Evolutionary conservation across 257 asterid species (phyloP).

Genomic region (Schizonepeta tenuifolia): DNA sequence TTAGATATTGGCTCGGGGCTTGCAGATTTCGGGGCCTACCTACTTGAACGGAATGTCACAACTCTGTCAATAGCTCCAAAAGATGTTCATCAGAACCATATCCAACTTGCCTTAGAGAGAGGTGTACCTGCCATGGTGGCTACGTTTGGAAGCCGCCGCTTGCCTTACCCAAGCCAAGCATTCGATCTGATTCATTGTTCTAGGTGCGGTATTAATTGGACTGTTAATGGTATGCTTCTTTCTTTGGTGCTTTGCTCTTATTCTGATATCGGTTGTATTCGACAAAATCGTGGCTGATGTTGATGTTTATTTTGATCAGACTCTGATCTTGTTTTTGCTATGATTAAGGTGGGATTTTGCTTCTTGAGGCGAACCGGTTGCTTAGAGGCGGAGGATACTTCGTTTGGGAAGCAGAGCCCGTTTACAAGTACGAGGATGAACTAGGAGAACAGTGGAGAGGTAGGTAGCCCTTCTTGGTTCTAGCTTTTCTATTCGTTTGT

Average conservation of each 20-base stretch:
- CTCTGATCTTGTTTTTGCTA: constrained; percentile 12
- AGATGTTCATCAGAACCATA: constrained; percentile 45
- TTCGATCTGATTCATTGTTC: constrained; percentile 72
- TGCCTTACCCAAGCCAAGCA: constrained; percentile 70
- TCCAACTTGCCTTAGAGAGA: constrained; percentile 63
- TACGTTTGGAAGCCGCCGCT: constrained; percentile 46
- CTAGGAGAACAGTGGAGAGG: constrained; percentile 56
- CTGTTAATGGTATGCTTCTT: constrained; percentile 47
- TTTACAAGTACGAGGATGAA: constrained; percentile 33
- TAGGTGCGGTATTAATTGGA: constrained; percentile 52
- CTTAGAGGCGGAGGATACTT: constrained; percentile 76
- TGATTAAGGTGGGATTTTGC: constrained; percentile 61
- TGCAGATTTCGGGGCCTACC: constrained; percentile 61
- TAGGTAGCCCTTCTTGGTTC: constrained; percentile 46
- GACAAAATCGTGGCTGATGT: background rate
- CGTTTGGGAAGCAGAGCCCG: constrained; percentile 47
- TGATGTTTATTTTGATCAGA: constrained; percentile 4
- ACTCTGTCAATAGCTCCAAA: constrained; percentile 59
- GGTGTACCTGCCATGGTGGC: constrained; percentile 73
- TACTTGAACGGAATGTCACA: constrained; percentile 58
- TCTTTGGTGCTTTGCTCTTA: background rate
- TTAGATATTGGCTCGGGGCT: constrained; percentile 57
- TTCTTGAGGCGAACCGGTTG: constrained; percentile 69
- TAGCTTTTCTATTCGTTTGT: background rate
- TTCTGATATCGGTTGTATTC: background rate